Conservation (phyloP, 768 basidiomycete genomes). For the Boletus patriciae region DNA sequence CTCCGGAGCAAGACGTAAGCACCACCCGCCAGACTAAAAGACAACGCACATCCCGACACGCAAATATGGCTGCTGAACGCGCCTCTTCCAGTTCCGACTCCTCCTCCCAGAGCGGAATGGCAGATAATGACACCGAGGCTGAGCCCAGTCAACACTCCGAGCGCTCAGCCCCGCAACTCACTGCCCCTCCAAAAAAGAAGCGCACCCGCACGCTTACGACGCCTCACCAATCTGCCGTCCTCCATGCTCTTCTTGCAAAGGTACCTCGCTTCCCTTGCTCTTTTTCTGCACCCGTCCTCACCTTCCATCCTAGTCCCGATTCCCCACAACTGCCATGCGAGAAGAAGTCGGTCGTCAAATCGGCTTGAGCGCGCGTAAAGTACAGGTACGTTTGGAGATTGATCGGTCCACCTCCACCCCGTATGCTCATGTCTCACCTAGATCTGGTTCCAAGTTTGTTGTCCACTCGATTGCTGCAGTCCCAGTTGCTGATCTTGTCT, state of each 20-base stretch:
- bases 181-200: constrained; percentile 50
- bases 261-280: constrained; percentile 43
- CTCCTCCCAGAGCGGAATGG: constrained; percentile 56
- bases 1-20: constrained; percentile 24
- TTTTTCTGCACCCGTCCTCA: no score
- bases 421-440: constrained; percentile 31
- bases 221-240: constrained; percentile 84
- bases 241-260: constrained; percentile 84
- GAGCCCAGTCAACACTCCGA: constrained; percentile 45
- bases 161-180: constrained; percentile 30
- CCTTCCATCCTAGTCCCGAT: constrained; percentile 63
- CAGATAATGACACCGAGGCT: constrained; percentile 57
- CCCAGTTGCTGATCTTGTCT: constrained; percentile 5
- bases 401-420: constrained; percentile 3
- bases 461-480: neutral
- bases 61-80: constrained; percentile 25
- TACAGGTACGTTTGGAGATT: constrained; percentile 61
- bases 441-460: constrained; percentile 85
- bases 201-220: constrained; percentile 87
- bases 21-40: constrained; percentile 21
- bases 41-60: constrained; percentile 6
- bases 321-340: constrained; percentile 83
- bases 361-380: constrained; percentile 86
- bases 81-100: constrained; percentile 35
- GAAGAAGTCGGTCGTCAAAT: constrained; percentile 87